Evolutionary conservation across 2,329 filamentous ascomycete species (phyloP).

Genomic region (Lecanicillium sp.): DNA sequence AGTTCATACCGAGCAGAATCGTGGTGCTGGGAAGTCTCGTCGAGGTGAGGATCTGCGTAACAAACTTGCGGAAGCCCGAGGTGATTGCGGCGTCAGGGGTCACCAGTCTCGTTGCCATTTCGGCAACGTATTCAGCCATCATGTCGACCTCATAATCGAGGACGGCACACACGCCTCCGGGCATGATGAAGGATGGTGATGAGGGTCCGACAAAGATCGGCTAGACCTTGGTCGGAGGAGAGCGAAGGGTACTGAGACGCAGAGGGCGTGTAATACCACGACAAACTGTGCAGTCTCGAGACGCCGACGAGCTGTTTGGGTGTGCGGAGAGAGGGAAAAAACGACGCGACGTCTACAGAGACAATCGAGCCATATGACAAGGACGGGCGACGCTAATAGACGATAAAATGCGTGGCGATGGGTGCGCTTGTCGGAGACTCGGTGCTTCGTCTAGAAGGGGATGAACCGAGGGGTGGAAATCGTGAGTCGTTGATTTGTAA

Average conservation of each 20-base stretch:
- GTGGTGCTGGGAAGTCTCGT: constrained; percentile 86
- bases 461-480: not conserved
- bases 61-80: constrained; percentile 81
- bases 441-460: not conserved
- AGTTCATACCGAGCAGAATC: constrained; percentile 84
- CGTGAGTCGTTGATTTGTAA: constrained; percentile 1
- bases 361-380: constrained; percentile 23
- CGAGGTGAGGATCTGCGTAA: constrained; percentile 81
- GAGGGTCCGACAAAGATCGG: constrained; percentile 31
- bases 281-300: constrained; percentile 4
- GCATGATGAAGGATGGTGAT: constrained; percentile 41
- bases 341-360: constrained; percentile 14
- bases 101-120: constrained; percentile 64
- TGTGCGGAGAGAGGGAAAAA: not conserved
- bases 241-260: constrained; percentile 11
- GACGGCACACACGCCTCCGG: constrained; percentile 84
- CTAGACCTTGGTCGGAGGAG: constrained; percentile 28
- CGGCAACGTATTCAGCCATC: constrained; percentile 92
- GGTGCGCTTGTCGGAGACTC: not conserved
- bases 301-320: constrained; percentile 1
- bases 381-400: constrained; percentile 1
- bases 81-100: constrained; percentile 48
- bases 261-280: constrained; percentile 8
- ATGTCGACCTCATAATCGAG: constrained; percentile 94
- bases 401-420: not conserved